Conservation (phyloP, 2,329 filamentous ascomycete species). For the Myrmaecium sp. region DNA sequence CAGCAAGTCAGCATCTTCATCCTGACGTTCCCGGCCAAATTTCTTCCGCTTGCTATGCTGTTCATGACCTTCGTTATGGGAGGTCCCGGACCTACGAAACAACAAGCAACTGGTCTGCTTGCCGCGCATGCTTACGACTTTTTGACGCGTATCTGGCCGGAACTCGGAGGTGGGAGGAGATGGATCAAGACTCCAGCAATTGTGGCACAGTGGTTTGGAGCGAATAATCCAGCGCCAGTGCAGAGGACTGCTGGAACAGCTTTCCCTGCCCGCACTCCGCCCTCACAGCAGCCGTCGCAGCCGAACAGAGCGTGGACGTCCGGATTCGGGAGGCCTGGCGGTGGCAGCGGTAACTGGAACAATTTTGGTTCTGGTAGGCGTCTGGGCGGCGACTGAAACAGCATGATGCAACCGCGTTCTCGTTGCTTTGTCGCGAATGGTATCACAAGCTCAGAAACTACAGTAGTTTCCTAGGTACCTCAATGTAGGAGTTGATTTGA, state of each 20-base stretch:
- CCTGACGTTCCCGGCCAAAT: constrained; percentile 65
- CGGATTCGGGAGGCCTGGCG: no score
- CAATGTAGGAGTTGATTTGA: no score
- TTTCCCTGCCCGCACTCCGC: constrained; percentile 27
- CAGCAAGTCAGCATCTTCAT: constrained; percentile 64
- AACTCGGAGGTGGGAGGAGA: constrained; percentile 71
- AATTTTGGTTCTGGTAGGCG: no score
- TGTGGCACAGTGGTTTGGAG: constrained; percentile 49
- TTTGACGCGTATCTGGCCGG: constrained; percentile 70
- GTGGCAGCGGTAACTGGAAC: no score
- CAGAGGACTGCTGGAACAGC: constrained; percentile 47
- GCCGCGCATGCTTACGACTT: constrained; percentile 89
- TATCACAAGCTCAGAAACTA: no score
- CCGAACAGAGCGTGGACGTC: no score
- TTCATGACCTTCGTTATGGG: constrained; percentile 53
- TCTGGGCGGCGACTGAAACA: no score
- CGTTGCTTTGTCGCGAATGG: no score
- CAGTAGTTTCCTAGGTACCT: no score
- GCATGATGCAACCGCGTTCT: no score
- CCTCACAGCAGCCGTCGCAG: no score
- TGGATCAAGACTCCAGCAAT: constrained; percentile 57
- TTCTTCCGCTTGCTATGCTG: constrained; percentile 67
- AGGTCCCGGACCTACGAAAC: constrained; percentile 38
- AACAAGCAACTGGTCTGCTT: constrained; percentile 61
- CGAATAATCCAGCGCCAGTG: constrained; percentile 23